Evolutionary conservation across 441 rosid genomes (phyloP).

Genomic region (Euphorbia celastroides): DNA sequence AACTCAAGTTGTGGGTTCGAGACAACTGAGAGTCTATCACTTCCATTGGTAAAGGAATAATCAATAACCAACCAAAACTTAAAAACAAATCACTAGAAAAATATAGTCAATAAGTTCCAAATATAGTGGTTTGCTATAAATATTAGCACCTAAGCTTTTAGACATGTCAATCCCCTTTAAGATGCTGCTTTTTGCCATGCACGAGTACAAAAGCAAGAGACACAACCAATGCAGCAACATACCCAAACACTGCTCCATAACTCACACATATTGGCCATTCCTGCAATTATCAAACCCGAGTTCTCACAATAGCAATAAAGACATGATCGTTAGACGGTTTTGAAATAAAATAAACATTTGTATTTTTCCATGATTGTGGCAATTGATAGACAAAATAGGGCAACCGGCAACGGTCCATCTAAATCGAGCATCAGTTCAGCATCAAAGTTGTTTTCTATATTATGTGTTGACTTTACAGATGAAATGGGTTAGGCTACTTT

Average conservation of each 20-base stretch:
- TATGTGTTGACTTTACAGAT: background rate
- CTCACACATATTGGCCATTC: slow-evolving; percentile 91
- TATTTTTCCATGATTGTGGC: background rate
- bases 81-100: too few species aligned
- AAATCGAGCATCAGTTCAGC: background rate
- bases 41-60: too few species aligned
- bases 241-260: slow-evolving; percentile 65
- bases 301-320: slow-evolving; percentile 1
- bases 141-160: background rate
- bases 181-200: slow-evolving; percentile 18
- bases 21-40: too few species aligned
- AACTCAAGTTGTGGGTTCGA: too few species aligned
- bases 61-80: too few species aligned
- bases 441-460: background rate
- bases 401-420: background rate
- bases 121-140: background rate
- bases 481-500: background rate
- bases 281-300: slow-evolving; percentile 27
- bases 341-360: background rate
- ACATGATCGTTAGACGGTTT: background rate
- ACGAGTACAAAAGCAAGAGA: slow-evolving; percentile 36
- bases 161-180: slow-evolving; percentile 29
- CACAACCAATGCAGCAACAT: slow-evolving; percentile 41
- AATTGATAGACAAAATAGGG: background rate
- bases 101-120: background rate